Evolutionary conservation across 2,329 filamentous ascomycete genomes (phyloP), one percentile per base, ranked within the genome.

Genomic region (Aspergillus sp.): DNA sequence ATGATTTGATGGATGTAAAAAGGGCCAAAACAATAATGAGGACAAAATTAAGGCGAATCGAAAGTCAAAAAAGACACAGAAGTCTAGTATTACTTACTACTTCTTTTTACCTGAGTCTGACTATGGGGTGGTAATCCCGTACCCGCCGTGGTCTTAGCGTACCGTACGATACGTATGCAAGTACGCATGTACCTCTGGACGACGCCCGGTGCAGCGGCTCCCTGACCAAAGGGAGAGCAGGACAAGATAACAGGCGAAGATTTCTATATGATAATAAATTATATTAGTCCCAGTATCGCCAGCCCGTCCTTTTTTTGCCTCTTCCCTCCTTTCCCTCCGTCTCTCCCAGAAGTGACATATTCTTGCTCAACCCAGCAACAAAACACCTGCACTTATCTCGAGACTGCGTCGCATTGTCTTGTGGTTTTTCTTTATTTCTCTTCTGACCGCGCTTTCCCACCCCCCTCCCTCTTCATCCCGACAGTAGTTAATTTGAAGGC

Each of bases 171-270:
- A 65, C 21, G 41, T 21, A 43, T 51, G 48, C 21, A 38, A 32
- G 60, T 50, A 59, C 52, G 60, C 63, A 61, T 51, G 57, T 61
- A 55, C 54, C 53, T 64, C 58, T 50, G 25, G 57, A 60, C 60
- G 30, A 60, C 61, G 58, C 55, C 58, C 55, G 58, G 60, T 63
- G 55, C 63, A 57, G 63, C 63, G 63, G 60, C 63, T 64, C 63
- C 58, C 52, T 56, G 56, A 61, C 57, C 63, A 64, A 57, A 59
- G 59, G 55, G 57, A 59, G 56, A 30, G 48, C 63, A 63, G 61
- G 58, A 54, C 32, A 61, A 50, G 63, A 64, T 62, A 61, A 61
- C 58, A 63, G 59, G 52, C 59, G 49, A 39, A 47, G 55, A 63
- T 59, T 36, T 57, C 61, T 59, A 60, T 55, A 65, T 56, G 51